phyloP scores from a whole-genome alignment of 176 grass and related monocot species.

The Oryza punctata region DNA sequence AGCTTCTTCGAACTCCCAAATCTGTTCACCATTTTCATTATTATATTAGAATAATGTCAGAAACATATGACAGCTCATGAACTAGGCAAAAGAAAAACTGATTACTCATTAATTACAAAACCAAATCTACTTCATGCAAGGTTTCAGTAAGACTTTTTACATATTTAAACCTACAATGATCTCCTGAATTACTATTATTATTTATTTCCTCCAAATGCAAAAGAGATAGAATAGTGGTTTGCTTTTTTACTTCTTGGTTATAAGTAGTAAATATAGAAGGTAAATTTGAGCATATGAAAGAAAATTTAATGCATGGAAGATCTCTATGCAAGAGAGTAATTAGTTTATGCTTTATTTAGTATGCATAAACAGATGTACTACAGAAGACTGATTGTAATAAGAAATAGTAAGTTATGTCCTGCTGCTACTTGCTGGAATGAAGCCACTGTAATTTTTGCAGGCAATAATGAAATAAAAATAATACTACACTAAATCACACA shows the following conservation, averaged over 20 bases:
- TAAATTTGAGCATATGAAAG: not conserved
- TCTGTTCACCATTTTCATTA: conserved; percentile 54
- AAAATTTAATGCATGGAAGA: not conserved
- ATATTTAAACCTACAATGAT: not conserved
- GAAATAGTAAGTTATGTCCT: not conserved
- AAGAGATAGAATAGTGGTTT: conserved; percentile 13
- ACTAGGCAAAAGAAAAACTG: not conserved
- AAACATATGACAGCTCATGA: conserved; percentile 1
- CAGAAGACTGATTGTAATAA: not conserved
- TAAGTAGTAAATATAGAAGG: not conserved
- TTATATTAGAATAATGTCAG: conserved; percentile 28
- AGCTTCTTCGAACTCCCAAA: conserved; percentile 91
- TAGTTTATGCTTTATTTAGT: conserved; percentile 18
- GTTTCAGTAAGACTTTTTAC: not conserved
- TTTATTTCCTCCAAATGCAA: conserved; percentile 21
- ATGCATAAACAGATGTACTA: not conserved
- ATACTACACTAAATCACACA: conserved; percentile 19
- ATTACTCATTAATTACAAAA: not conserved
- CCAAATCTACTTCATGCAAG: conserved; percentile 26
- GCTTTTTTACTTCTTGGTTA: conserved; percentile 3
- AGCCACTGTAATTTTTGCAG: conserved; percentile 11
- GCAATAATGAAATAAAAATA: not conserved
- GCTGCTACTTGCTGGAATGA: not conserved
- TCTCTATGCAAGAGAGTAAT: not conserved
- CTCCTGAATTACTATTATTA: not conserved